Percentiles rank a stretch among this genome's conserved stretches.
phyloP scores from a whole-genome alignment of 805 yeast genomes.

The Kodamaea fukazawae region DNA sequence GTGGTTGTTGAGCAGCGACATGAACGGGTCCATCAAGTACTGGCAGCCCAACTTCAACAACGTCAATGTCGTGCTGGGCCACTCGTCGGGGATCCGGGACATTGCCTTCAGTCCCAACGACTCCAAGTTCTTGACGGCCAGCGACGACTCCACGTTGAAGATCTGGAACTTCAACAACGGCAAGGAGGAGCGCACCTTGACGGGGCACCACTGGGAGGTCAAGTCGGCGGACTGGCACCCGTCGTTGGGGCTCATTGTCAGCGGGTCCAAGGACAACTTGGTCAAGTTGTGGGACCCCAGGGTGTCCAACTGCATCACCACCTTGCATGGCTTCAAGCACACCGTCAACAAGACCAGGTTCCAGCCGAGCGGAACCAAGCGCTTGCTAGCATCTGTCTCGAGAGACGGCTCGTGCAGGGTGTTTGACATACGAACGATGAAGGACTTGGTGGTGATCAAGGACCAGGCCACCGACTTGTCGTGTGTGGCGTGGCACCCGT shows the following conservation, averaged over 20 bases:
- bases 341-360: conserved; percentile 84
- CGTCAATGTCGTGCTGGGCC: conserved; percentile 75
- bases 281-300: conserved; percentile 97
- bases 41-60: conserved; percentile 99
- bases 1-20: conserved; percentile 93
- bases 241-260: conserved; percentile 74
- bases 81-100: conserved; percentile 80
- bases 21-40: conserved; percentile 84
- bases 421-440: conserved; percentile 85
- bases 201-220: conserved; percentile 99
- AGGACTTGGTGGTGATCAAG: conserved; percentile 66
- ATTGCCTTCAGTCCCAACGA: conserved; percentile 89
- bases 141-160: conserved; percentile 87
- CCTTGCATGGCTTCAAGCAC: conserved; percentile 89
- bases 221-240: conserved; percentile 98
- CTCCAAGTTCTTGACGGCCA: conserved; percentile 86
- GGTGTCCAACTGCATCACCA: conserved; percentile 65
- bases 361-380: conserved; percentile 74
- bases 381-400: conserved; percentile 79
- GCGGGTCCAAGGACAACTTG: conserved; percentile 94
- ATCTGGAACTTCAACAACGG: conserved; percentile 95
- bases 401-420: conserved; percentile 86
- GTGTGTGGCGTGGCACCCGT: conserved; percentile 89
- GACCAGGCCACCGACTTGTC: conserved; percentile 84
- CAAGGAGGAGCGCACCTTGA: conserved; percentile 70